Evolutionary conservation across 768 basidiomycete genomes (phyloP).

Genomic region (Roridomyces roridus): DNA sequence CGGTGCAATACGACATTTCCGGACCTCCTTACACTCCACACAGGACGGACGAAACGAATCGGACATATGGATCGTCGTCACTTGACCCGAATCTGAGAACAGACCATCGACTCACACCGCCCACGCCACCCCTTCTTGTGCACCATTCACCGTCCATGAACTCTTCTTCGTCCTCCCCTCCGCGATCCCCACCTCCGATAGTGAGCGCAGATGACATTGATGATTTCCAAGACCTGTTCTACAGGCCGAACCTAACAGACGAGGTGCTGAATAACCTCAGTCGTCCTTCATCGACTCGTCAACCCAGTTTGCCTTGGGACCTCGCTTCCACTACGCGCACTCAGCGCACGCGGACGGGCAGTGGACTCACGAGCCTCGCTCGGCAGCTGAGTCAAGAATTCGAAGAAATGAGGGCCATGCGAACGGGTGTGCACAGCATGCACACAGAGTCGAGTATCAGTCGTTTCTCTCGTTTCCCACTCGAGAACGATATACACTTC

Average conservation of each 20-base stretch:
- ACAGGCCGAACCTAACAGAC: conserved; percentile 48
- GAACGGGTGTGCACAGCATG: conserved; percentile 31
- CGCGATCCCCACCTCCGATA: conserved; percentile 57
- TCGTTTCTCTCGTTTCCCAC: conserved; percentile 21
- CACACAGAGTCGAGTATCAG: conserved; percentile 35
- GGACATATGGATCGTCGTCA: conserved; percentile 31
- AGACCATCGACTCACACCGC: conserved; percentile 23
- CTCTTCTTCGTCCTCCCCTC: conserved; percentile 43
- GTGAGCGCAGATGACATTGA: conserved; percentile 71
- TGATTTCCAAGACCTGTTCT: conserved; percentile 79
- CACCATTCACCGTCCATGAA: conserved; percentile 30
- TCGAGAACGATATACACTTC: conserved; percentile 20
- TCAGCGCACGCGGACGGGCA: conserved; percentile 42
- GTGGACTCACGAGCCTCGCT: conserved; percentile 55
- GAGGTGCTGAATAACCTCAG: conserved; percentile 32
- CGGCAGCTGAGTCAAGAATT: conserved; percentile 59
- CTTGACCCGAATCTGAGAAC: conserved; percentile 16
- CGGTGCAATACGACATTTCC: conserved; percentile 44
- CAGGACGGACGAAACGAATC: conserved; percentile 22
- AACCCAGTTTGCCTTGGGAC: conserved; percentile 41
- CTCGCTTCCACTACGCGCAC: conserved; percentile 28
- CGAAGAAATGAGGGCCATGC: conserved; percentile 44
- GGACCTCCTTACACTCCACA: conserved; percentile 32
- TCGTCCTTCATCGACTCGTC: conserved; percentile 27
- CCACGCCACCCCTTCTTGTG: conserved; percentile 19